Evolutionary conservation across 75 land plant genomes (phyloP).

Genomic region (Cryptomeria japonica): DNA sequence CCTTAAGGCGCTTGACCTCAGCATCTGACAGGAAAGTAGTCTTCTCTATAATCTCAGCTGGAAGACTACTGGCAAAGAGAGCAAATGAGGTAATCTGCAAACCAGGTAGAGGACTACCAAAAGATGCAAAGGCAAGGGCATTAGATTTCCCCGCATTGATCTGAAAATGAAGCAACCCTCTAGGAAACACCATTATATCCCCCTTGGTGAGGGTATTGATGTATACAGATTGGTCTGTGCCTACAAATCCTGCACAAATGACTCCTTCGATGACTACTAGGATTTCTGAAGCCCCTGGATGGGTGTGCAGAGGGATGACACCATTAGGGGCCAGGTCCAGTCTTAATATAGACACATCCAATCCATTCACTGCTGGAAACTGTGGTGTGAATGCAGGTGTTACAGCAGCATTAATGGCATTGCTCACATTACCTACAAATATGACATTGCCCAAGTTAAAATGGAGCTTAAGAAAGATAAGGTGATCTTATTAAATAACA

Average conservation of each 20-base stretch:
- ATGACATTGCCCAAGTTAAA: background rate
- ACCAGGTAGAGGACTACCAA: slow-evolving; percentile 56
- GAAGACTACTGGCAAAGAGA: slow-evolving; percentile 44
- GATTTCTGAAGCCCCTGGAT: slow-evolving; percentile 68
- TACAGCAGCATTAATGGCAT: slow-evolving; percentile 59
- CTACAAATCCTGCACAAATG: slow-evolving; percentile 63
- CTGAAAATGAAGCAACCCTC: slow-evolving; percentile 69
- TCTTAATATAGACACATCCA: slow-evolving; percentile 59
- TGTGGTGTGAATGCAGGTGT: slow-evolving; percentile 57
- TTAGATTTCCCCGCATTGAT: slow-evolving; percentile 28
- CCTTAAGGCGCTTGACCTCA: slow-evolving; percentile 48
- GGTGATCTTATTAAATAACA: too few relatives aligned
- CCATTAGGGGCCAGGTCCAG: slow-evolving; percentile 62
- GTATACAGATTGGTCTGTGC: slow-evolving; percentile 40
- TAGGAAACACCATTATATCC: slow-evolving; percentile 74
- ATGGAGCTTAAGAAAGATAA: background rate
- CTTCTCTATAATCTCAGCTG: slow-evolving; percentile 28
- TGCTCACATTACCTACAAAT: slow-evolving; percentile 29
- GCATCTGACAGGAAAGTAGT: slow-evolving; percentile 39
- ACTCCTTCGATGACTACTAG: slow-evolving; percentile 60
- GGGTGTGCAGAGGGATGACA: slow-evolving; percentile 77
- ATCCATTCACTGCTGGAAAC: slow-evolving; percentile 79
- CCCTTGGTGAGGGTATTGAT: slow-evolving; percentile 44
- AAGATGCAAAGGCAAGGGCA: slow-evolving; percentile 42
- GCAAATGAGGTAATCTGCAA: slow-evolving; percentile 51